Evolutionary conservation across 495 filamentous ascomycete genomes (phyloP), one percentile per base, ranked within the genome.

Genomic region (Thozetella sp.): DNA sequence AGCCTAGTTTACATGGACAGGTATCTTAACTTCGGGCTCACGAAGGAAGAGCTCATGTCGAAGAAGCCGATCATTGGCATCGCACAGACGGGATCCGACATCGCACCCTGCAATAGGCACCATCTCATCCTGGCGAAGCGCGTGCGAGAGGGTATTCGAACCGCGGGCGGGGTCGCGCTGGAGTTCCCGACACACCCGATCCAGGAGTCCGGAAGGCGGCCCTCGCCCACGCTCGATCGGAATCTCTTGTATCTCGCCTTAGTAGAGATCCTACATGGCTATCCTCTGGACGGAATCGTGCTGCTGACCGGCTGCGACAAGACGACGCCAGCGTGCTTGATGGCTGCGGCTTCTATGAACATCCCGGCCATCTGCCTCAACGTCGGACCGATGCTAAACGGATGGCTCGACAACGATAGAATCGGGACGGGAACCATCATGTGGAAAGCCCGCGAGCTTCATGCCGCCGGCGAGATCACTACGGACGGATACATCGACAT

Each of bases 261-360:
- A 27, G 81, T 83, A 22, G 82, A 85, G 63, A 64, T 85, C 22
- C 67, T 85, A 20, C 76, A 73, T 55, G 78, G 75, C 2, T 85
- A 85, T 64, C 79, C 79, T 1, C 69, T 85, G 54, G 82, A 85
- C 61, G 82, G 81, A 11, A 80, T 85, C 20, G 81, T 85, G 17
- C 62, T 85, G 25, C 70, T 85, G 60, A 83, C 82, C 0, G 82
- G 82, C n/a, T 85, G 82, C 69, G 82, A 85, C 58, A 85, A 85
- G 69, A 85, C 80, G 9, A 84, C 80, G 0, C 82, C 82, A 25
- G 82, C 81, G 22, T 77, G 73, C 57, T 68, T 85, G 54, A 85
- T 85, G 81, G 81, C 82, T n/a, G 80, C 80, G 22, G 81, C 79
- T 53, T 83, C 81, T n/a, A 73, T 85, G 75, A 82, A 84, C 63